Conservation (phyloP, 495 filamentous ascomycete species). For the Pyrenopolyporus hunteri region DNA sequence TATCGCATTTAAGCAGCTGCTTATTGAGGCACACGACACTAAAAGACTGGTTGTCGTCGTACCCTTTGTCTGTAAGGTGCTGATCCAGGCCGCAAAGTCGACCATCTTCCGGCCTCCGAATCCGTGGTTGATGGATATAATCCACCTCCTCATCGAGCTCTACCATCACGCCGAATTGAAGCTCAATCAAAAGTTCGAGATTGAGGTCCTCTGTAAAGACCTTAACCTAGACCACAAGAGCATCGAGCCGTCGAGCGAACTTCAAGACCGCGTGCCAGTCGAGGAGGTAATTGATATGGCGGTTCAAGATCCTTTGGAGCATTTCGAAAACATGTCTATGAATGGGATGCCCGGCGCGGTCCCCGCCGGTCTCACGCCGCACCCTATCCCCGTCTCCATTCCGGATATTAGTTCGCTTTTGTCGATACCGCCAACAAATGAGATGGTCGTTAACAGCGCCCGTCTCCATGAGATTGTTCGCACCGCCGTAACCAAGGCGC, state of each 20-base stretch:
- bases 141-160: slow-evolving; percentile 84
- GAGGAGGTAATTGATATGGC: slow-evolving; percentile 65
- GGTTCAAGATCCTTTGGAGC: slow-evolving; percentile 60
- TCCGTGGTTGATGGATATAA: slow-evolving; percentile 95
- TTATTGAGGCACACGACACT: slow-evolving; percentile 89
- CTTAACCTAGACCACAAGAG: slow-evolving; percentile 85
- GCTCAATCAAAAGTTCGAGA: slow-evolving; percentile 95
- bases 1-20: slow-evolving; percentile 93
- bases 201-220: slow-evolving; percentile 93
- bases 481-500: slow-evolving; percentile 80
- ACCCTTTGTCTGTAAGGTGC: slow-evolving; percentile 94
- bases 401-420: slow-evolving; percentile 79
- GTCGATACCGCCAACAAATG: slow-evolving; percentile 75
- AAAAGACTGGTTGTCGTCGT: slow-evolving; percentile 89
- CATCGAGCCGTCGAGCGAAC: slow-evolving; percentile 81
- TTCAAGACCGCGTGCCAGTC: slow-evolving; percentile 71
- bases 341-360: slow-evolving; percentile 72
- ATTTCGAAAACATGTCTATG: slow-evolving; percentile 78
- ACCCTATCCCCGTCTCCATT: slow-evolving; percentile 72
- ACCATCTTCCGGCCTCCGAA: slow-evolving; percentile 93
- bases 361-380: slow-evolving; percentile 72
- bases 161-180: slow-evolving; percentile 93
- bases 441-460: slow-evolving; percentile 70
- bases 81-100: slow-evolving; percentile 81
- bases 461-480: slow-evolving; percentile 82